A percentile compares a stretch with the other conserved stretches of the same genome.
Conservation (phyloP, 2,329 filamentous ascomycete species). For the Fusarium nygamai region DNA sequence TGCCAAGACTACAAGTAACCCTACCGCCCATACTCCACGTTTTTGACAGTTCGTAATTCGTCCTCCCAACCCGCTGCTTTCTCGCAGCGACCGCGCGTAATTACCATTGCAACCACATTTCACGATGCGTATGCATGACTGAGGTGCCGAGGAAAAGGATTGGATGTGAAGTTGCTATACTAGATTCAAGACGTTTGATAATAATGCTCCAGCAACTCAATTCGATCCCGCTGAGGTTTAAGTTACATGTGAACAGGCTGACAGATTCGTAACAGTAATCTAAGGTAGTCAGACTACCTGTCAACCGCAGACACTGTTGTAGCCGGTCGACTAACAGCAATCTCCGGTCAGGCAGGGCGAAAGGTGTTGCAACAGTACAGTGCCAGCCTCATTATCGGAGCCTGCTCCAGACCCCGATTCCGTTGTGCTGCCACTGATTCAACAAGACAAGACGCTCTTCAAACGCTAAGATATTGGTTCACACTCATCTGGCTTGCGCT, state of each 20-base stretch:
- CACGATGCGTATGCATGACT: not conserved
- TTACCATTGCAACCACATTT: conserved; percentile 27
- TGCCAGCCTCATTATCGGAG: conserved; percentile 8
- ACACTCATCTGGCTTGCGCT: not conserved
- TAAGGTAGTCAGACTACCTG: not conserved
- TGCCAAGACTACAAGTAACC: conserved; percentile 34
- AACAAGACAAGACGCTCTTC: not conserved
- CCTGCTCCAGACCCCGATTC: not conserved
- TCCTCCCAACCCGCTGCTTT: conserved; percentile 23
- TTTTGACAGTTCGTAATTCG: conserved; percentile 21
- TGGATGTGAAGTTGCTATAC: not conserved
- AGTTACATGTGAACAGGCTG: not conserved
- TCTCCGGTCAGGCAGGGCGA: conserved; percentile 1
- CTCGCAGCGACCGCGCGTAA: conserved; percentile 2
- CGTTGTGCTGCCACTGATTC: not conserved
- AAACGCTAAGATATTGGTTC: not conserved
- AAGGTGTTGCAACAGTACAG: not conserved
- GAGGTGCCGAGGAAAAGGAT: not conserved
- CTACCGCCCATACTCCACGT: conserved; percentile 27
- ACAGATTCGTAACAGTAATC: not conserved
- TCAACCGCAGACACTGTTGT: not conserved
- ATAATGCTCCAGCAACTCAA: not conserved
- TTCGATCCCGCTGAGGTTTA: conserved; percentile 12
- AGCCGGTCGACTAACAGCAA: not conserved
- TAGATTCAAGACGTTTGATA: not conserved